Conservation (phyloP, 2,329 filamentous ascomycete genomes). For the Trichophyton mentagrophytes region DNA sequence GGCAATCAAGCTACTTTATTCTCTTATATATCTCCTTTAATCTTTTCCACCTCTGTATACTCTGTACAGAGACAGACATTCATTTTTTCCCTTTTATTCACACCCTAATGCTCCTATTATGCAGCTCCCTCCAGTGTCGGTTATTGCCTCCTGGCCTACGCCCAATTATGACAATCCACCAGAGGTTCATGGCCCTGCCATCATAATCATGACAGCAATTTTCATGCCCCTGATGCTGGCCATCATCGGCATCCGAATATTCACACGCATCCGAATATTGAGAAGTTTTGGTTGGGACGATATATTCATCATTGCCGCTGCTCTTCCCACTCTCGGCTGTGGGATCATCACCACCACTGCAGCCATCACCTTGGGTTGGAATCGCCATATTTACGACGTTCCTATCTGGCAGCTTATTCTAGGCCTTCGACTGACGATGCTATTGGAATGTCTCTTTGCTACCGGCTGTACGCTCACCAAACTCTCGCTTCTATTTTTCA, state of each 20-base stretch:
- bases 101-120: conserved; percentile 2
- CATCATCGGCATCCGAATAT: not conserved
- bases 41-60: no score
- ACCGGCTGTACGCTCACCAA: not conserved
- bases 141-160: conserved; percentile 17
- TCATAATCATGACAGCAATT: not conserved
- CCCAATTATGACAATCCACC: conserved; percentile 22
- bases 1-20: not conserved
- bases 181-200: not conserved
- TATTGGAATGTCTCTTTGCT: not conserved
- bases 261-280: not conserved
- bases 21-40: not conserved
- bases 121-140: conserved; percentile 12
- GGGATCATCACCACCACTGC: not conserved
- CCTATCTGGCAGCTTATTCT: not conserved
- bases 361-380: not conserved
- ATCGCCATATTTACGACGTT: not conserved
- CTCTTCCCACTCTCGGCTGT: not conserved
- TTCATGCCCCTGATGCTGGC: not conserved
- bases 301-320: not conserved
- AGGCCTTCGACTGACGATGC: not conserved
- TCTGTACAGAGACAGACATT: no score
- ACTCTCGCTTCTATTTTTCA: not conserved
- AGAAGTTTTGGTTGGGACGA: not conserved
- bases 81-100: not conserved